Percentiles rank a stretch among this genome's conserved stretches.
phyloP scores from a whole-genome alignment of 73 alveolate genomes.

The Diophrys sp. region DNA sequence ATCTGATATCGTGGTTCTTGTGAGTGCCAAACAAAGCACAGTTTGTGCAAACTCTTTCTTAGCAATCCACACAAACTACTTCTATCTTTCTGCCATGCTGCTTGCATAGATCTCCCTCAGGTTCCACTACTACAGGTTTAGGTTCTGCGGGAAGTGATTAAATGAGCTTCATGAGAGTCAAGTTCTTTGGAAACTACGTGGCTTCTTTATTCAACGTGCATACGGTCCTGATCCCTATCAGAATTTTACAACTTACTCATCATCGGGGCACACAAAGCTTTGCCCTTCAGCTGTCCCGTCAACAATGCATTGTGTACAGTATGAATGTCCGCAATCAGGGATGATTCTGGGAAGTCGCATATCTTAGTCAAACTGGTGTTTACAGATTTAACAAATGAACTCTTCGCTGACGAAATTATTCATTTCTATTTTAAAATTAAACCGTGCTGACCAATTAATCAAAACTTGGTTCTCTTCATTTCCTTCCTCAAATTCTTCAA shows the following conservation, averaged over 20 bases:
- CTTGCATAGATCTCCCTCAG: conserved; percentile 16
- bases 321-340: conserved; percentile 76
- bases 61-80: conserved; percentile 76
- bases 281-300: conserved; percentile 34
- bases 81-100: conserved; percentile 53
- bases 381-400: conserved; percentile 44
- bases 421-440: neutral
- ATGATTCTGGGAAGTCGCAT: conserved; percentile 55
- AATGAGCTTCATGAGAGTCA: neutral
- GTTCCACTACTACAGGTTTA: neutral
- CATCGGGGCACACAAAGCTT: conserved; percentile 33
- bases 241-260: too few species aligned
- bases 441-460: too few species aligned
- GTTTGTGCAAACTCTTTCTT: conserved; percentile 72
- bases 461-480: neutral
- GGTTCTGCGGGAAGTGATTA: neutral
- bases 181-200: conserved; percentile 23
- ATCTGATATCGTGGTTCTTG: conserved; percentile 76
- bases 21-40: conserved; percentile 86
- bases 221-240: neutral
- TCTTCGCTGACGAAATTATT: conserved; percentile 40
- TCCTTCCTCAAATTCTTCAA: neutral
- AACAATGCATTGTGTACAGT: conserved; percentile 52
- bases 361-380: conserved; percentile 34
- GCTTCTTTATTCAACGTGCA: conserved; percentile 27